Percentiles rank a stretch among this genome's conserved stretches.
phyloP scores from a whole-genome alignment of 1,284 basidiomycete species.

The Papiliotrema terrestris region DNA sequence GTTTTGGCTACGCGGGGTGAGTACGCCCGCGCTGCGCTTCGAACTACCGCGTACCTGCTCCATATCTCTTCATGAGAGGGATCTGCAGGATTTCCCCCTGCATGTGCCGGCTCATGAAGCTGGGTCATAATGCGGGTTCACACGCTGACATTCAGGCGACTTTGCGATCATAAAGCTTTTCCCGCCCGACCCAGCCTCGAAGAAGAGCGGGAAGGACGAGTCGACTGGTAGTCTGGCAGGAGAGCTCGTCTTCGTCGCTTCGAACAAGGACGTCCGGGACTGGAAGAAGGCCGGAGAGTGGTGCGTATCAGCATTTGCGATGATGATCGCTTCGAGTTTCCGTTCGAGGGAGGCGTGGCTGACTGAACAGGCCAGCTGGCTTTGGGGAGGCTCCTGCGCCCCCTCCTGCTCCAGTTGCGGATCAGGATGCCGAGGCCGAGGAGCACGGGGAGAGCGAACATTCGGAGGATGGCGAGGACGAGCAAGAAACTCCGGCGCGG shows the following conservation, averaged over 20 bases:
- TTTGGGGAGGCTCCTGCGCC: constrained; percentile 17
- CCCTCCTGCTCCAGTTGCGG: not conserved
- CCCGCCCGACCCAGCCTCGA: constrained; percentile 11
- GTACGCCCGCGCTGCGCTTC: no score
- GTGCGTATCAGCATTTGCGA: constrained; percentile 22
- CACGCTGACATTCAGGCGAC: constrained; percentile 22
- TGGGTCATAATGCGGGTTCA: no score
- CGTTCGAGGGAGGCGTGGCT: not conserved
- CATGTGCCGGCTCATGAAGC: no score
- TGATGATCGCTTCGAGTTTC: no score
- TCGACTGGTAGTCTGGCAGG: constrained; percentile 25
- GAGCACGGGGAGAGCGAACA: not conserved
- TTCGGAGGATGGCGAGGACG: constrained; percentile 4
- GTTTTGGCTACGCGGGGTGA: constrained; percentile 32
- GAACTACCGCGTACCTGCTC: no score
- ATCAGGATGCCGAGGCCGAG: constrained; percentile 8
- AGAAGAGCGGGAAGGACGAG: constrained; percentile 2
- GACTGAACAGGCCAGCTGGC: constrained; percentile 20
- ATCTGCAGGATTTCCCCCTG: no score
- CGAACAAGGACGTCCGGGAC: constrained; percentile 31
- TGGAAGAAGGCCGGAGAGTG: constrained; percentile 39
- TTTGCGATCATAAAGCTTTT: constrained; percentile 37
- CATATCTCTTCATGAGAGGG: no score
- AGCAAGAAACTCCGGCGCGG: not conserved
- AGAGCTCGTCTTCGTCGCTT: constrained; percentile 35